phyloP scores from a whole-genome alignment of 2,329 filamentous ascomycete species.

The Nemania serpens region DNA sequence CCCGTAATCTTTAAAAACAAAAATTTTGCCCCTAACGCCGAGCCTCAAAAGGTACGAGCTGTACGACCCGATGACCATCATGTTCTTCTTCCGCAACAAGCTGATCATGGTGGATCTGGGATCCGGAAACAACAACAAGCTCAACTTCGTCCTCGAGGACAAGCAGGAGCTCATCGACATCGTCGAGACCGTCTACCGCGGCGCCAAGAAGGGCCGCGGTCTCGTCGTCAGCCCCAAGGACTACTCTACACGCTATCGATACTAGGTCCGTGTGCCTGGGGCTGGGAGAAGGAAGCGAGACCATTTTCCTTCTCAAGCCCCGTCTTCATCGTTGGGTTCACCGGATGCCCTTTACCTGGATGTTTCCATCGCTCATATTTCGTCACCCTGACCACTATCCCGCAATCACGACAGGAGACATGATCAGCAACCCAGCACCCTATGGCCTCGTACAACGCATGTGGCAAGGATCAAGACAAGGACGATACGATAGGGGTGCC shows the following conservation, averaged over 20 bases:
- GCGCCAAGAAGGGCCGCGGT: slow-evolving; percentile 98
- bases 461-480: neutral
- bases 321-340: neutral
- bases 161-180: slow-evolving; percentile 99
- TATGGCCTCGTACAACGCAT: neutral
- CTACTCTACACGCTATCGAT: slow-evolving; percentile 44
- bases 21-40: slow-evolving; percentile 9
- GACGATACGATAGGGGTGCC: neutral
- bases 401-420: too few relatives aligned
- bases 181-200: slow-evolving; percentile 95
- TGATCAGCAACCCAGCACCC: neutral
- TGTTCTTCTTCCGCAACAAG: slow-evolving; percentile 98
- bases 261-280: slow-evolving; percentile 29
- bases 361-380: neutral
- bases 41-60: slow-evolving; percentile 65
- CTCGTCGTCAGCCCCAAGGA: slow-evolving; percentile 95
- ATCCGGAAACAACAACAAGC: slow-evolving; percentile 98
- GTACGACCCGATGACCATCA: slow-evolving; percentile 91
- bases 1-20: neutral
- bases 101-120: slow-evolving; percentile 99
- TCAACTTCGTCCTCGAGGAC: slow-evolving; percentile 95
- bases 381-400: neutral
- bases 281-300: neutral
- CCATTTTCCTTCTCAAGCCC: neutral
- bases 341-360: neutral